Evolutionary conservation across 768 basidiomycete genomes (phyloP).

Genomic region (Pluteus cervinus): DNA sequence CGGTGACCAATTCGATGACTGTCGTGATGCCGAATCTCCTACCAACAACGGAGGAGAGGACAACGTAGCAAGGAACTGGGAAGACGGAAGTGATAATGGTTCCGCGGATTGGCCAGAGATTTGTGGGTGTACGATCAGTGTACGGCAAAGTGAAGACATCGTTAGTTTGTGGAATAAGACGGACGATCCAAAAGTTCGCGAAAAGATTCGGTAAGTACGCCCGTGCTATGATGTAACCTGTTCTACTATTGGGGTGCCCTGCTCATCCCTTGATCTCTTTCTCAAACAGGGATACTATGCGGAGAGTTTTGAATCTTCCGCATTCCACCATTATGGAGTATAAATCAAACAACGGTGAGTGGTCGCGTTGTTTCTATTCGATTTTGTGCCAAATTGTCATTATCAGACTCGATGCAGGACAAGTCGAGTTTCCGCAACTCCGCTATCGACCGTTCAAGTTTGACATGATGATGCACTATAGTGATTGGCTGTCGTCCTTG

Average conservation of each 20-base stretch:
- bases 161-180: slow-evolving; percentile 88
- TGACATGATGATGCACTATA: slow-evolving; percentile 18
- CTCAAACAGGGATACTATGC: slow-evolving; percentile 66
- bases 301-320: slow-evolving; percentile 70
- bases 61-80: slow-evolving; percentile 24
- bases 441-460: slow-evolving; percentile 41
- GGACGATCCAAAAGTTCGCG: slow-evolving; percentile 73
- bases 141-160: slow-evolving; percentile 91
- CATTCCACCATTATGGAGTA: slow-evolving; percentile 85
- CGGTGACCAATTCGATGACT: slow-evolving; percentile 85
- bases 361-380: not conserved
- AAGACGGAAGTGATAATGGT: slow-evolving; percentile 28
- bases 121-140: slow-evolving; percentile 93
- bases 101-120: slow-evolving; percentile 69
- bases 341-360: slow-evolving; percentile 83
- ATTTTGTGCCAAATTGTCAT: not conserved
- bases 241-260: not conserved
- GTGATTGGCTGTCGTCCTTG: slow-evolving; percentile 4
- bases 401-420: slow-evolving; percentile 81
- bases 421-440: slow-evolving; percentile 79
- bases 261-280: slow-evolving; percentile 5
- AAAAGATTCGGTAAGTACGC: slow-evolving; percentile 69
- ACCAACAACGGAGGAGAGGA: slow-evolving; percentile 23
- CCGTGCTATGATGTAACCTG: not conserved
- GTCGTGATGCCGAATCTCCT: slow-evolving; percentile 28